Base-by-base conservation (phyloP, 805 yeast species). In the Hanseniaspora hatyaiensis region DNA sequence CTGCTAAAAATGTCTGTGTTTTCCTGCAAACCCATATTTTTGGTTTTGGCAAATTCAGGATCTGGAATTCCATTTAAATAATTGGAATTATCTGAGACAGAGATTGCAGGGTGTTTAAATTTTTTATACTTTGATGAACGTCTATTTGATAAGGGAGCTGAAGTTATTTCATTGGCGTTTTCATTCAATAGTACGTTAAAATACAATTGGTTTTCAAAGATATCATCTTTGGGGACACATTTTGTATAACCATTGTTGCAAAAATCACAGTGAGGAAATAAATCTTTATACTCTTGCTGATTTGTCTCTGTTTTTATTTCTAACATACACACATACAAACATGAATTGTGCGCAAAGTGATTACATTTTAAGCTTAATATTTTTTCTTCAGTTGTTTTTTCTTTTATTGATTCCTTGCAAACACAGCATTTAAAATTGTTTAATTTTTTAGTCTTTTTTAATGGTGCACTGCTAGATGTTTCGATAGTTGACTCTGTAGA, bases 311-410 rank as follows among this genome's bases (percentile, higher is more conserved):
- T 44, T 13, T 39, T 39, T 12, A 16, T 15, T 19, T 20, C n/a
- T 6, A 63, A 68, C 55, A 70, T 57, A 19, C 65, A 65, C 6
- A 75, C 57, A 2, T 62, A 50, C 13, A 77, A 64, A 56, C 86
- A 79, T 48, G 76, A 75, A 44, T 75, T 78, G 57, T 79, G 86
- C 33, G 70, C 65, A 37, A 64, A 59, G 56, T 78, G 82, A 1
- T 70, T 73, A 60, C 86, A 79, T 33, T 59, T 59, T 28, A 78
- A 61, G 49, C 69, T 70, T 12, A 78, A 59, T 1, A 75, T 59
- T 38, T 63, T 66, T 53, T 71, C 79, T 9, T 69, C 64, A 16
- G 59, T 59, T 23, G 72, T 61, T 40, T 70, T 72, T 24, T 69
- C 66, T 15, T 67, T 65, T 4, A 77, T 58, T 2, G 68, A 64